Evolutionary conservation across 1,139 yeast genomes (phyloP), one percentile per base, ranked within the genome.

Genomic region (Komagataea norvegica): DNA sequence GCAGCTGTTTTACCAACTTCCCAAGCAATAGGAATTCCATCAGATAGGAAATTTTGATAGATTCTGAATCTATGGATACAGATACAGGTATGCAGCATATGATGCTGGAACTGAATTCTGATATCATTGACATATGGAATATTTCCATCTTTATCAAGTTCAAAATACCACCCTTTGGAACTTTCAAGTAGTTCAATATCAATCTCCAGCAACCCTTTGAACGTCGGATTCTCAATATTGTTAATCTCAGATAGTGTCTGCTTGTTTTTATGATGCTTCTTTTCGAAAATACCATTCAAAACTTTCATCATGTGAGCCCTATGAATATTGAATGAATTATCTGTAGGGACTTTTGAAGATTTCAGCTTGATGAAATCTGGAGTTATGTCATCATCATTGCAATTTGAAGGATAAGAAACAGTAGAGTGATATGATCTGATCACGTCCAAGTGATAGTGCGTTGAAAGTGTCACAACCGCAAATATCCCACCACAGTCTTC

Each of bases 401-500:
- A 46, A 36, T 59, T 59, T 6, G 56, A 46, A 4, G 62, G 62
- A 33, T 53, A 50, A 10, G 64, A 60, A 1, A 57, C 61, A 1
- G 28, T 27, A n/a, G 60, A 51, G 20, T 34, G 37, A 32, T 48
- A 52, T 3, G 61, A 55, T 7, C 48, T 43, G 9, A 58, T 49
- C 22, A 44, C 52, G 42, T 29, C 59, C 60, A 10, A 56, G 30
- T 9, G 60, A 54, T 15, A 59, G 41, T 1, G 62, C 52, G 25
- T 55, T 52, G 38, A 46, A 56, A 1, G 60, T 51, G 34, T 59
- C 63, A 45, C 61, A 58, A 6, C 61, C 60, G 42, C 60, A 54
- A 10, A 59, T 46, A 37, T 58, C 62, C 63, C 63, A 59, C 63
- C 63, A 59, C 3, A 59, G 38, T 31, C 62, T 48, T 42, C 61